Percentiles rank a stretch among this genome's conserved stretches.
Conservation (phyloP, 1,284 basidiomycete genomes). For the Ceratobasidium papillatum region DNA sequence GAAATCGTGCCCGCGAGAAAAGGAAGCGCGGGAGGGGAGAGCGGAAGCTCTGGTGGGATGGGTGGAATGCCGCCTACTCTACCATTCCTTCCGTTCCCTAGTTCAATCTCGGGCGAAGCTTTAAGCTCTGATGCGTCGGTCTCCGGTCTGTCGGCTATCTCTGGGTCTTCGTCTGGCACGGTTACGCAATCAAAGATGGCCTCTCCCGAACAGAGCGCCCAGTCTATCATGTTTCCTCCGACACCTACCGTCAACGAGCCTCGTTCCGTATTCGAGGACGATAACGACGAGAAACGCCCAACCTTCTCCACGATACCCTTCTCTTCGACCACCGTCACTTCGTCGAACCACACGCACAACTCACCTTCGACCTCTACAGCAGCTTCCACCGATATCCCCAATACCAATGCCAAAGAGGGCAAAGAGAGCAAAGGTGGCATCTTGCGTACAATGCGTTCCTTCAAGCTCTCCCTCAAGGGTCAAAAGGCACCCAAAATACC, state of each 20-base stretch:
- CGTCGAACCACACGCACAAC: slow-evolving; percentile 22
- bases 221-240: slow-evolving; percentile 13
- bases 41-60: background rate
- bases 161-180: slow-evolving; percentile 15
- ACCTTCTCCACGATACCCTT: background rate
- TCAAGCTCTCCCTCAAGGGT: slow-evolving; percentile 37
- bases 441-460: slow-evolving; percentile 31
- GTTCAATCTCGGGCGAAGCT: background rate
- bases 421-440: slow-evolving; percentile 14
- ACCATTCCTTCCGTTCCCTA: slow-evolving; percentile 26
- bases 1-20: slow-evolving; percentile 7
- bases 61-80: slow-evolving; percentile 7
- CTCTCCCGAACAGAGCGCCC: background rate
- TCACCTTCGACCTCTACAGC: slow-evolving; percentile 21
- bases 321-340: background rate
- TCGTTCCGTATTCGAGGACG: slow-evolving; percentile 33
- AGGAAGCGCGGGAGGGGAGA: slow-evolving; percentile 17
- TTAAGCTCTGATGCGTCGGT: slow-evolving; percentile 28
- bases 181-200: background rate
- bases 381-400: background rate
- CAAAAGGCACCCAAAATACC: slow-evolving; percentile 28
- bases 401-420: background rate
- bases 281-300: background rate
- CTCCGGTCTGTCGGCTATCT: slow-evolving; percentile 18
- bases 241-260: slow-evolving; percentile 17